Conservation (phyloP, 768 basidiomycete species). For the Podaxis carcinomalis region DNA sequence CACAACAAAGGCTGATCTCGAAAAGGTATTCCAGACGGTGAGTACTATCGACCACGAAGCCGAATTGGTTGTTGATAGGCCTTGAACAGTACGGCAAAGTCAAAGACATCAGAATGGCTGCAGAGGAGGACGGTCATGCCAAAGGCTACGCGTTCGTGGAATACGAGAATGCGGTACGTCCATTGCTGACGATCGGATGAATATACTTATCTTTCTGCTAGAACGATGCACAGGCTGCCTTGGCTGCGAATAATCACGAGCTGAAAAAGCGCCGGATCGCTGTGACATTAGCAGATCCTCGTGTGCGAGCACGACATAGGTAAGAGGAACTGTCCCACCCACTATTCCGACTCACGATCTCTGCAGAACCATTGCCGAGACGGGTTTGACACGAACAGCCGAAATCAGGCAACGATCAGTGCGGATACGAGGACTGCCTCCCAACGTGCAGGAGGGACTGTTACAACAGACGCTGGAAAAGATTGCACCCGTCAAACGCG, state of each 20-base stretch:
- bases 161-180: slow-evolving; percentile 73
- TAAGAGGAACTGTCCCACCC: slow-evolving; percentile 21
- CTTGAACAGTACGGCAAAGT: slow-evolving; percentile 68
- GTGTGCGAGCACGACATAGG: slow-evolving; percentile 52
- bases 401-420: slow-evolving; percentile 70
- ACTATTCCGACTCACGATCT: background rate
- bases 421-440: slow-evolving; percentile 69
- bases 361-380: slow-evolving; percentile 31
- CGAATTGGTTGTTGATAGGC: background rate
- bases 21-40: slow-evolving; percentile 75
- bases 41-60: slow-evolving; percentile 19
- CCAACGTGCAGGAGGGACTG: slow-evolving; percentile 81
- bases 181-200: background rate
- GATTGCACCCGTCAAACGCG: slow-evolving; percentile 60
- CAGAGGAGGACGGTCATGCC: slow-evolving; percentile 62
- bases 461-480: slow-evolving; percentile 90
- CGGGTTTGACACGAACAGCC: slow-evolving; percentile 49
- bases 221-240: slow-evolving; percentile 66
- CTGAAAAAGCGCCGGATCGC: slow-evolving; percentile 87
- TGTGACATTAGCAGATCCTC: slow-evolving; percentile 80
- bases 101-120: slow-evolving; percentile 76
- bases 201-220: slow-evolving; percentile 21
- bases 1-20: slow-evolving; percentile 72
- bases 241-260: slow-evolving; percentile 82
- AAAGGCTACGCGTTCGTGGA: slow-evolving; percentile 94